Conservation (phyloP, 2,329 filamentous ascomycete genomes). For the Leptographium radiaticola region DNA sequence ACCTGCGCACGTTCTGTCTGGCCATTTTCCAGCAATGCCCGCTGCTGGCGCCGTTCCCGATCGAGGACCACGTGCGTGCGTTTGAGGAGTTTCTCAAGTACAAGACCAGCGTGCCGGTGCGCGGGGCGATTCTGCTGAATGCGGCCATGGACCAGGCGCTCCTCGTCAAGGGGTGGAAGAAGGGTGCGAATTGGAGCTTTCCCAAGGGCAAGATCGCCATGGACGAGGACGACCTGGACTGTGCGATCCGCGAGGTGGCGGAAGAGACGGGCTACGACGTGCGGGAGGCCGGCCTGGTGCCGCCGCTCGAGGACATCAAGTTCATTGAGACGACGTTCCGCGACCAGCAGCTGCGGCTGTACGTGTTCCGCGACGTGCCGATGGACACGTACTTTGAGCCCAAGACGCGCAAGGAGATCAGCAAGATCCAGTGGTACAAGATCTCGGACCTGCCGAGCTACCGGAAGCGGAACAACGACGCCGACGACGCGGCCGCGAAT, state of each 20-base stretch:
- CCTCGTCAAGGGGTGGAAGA: slow-evolving; percentile 96
- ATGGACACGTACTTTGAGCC: slow-evolving; percentile 82
- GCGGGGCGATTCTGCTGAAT: slow-evolving; percentile 88
- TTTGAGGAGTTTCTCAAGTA: slow-evolving; percentile 90
- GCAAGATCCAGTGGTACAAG: slow-evolving; percentile 91
- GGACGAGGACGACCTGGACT: slow-evolving; percentile 86
- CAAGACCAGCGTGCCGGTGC: slow-evolving; percentile 86
- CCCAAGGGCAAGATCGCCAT: slow-evolving; percentile 97
- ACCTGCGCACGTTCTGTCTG: slow-evolving; percentile 72
- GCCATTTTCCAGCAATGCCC: slow-evolving; percentile 92
- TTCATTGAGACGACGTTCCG: slow-evolving; percentile 81
- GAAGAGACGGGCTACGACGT: slow-evolving; percentile 93
- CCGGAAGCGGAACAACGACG: slow-evolving; percentile 51
- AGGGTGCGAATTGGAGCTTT: slow-evolving; percentile 91
- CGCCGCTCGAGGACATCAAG: slow-evolving; percentile 58
- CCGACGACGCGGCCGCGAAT: slow-evolving; percentile 41
- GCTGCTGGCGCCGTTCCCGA: slow-evolving; percentile 67
- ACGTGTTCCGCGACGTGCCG: slow-evolving; percentile 79
- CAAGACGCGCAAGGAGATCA: slow-evolving; percentile 90
- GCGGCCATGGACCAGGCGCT: slow-evolving; percentile 87
- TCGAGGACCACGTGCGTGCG: slow-evolving; percentile 64
- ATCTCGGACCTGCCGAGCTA: slow-evolving; percentile 77
- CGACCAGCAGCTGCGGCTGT: slow-evolving; percentile 85
- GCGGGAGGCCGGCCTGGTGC: slow-evolving; percentile 60
- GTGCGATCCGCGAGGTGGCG: slow-evolving; percentile 85